phyloP scores from a whole-genome alignment of 805 yeast species.

The Cyberlindnera meyerae region DNA sequence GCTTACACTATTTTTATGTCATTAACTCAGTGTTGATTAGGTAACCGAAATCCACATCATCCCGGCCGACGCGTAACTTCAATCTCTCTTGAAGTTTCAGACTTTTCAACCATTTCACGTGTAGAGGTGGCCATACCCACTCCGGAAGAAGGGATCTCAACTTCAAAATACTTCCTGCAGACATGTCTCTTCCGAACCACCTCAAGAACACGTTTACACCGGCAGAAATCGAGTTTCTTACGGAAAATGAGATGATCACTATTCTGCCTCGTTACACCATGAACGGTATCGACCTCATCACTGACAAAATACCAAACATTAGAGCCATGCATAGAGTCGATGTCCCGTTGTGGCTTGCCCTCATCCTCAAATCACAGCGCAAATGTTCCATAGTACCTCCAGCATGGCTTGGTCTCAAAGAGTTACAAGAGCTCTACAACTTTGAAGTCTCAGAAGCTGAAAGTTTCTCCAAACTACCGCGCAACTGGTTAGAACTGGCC shows the following conservation, averaged over 20 bases:
- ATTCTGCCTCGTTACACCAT: conserved; percentile 76
- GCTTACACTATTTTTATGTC: too few relatives aligned
- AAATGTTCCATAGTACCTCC: conserved; percentile 87
- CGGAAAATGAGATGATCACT: conserved; percentile 71
- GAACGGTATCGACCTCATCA: conserved; percentile 60
- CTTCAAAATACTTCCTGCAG: not conserved
- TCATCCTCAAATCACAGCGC: conserved; percentile 75
- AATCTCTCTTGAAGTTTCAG: too few relatives aligned
- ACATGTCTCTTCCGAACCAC: conserved; percentile 60
- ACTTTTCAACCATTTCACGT: too few relatives aligned
- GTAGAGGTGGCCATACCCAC: too few relatives aligned
- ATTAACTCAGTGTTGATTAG: too few relatives aligned
- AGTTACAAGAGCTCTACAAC: conserved; percentile 53
- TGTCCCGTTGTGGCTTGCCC: conserved; percentile 86
- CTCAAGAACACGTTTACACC: conserved; percentile 60
- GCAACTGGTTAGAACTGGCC: conserved; percentile 83
- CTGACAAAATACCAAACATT: conserved; percentile 53
- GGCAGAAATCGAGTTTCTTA: conserved; percentile 74
- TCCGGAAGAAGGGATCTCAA: not conserved
- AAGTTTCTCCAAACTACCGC: conserved; percentile 69
- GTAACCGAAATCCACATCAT: too few relatives aligned
- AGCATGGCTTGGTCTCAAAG: conserved; percentile 62
- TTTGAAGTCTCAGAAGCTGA: conserved; percentile 56
- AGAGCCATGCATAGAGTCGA: conserved; percentile 62
- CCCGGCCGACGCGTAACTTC: too few relatives aligned